Percentiles rank a stretch among this genome's conserved stretches.
Conservation (phyloP, 2,329 filamentous ascomycete species). For the Talaromyces sp. region DNA sequence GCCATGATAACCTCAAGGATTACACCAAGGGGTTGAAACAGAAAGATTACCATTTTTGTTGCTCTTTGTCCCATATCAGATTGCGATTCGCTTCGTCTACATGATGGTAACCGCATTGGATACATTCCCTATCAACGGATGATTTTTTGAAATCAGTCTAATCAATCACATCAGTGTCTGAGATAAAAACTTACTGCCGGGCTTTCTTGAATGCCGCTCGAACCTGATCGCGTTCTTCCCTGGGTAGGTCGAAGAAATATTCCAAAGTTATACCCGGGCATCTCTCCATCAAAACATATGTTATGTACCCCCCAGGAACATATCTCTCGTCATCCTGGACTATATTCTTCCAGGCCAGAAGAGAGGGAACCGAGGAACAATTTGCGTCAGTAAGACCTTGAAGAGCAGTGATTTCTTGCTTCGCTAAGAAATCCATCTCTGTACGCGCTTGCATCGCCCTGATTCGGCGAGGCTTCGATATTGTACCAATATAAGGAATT, state of each 20-base stretch:
- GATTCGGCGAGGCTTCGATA: background rate
- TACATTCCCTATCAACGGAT: background rate
- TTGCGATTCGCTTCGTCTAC: background rate
- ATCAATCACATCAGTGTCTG: background rate
- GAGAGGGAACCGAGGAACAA: background rate
- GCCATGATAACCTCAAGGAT: background rate
- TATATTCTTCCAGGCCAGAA: background rate
- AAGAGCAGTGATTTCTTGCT: background rate
- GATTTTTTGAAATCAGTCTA: background rate
- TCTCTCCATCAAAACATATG: background rate
- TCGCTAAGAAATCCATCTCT: background rate
- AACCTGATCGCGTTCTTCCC: background rate
- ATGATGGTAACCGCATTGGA: background rate
- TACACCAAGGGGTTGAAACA: too few species aligned
- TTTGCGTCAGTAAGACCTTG: background rate
- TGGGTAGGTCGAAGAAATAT: background rate
- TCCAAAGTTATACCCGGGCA: background rate
- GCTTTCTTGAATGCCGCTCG: background rate
- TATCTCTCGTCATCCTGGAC: background rate
- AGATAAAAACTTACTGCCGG: background rate
- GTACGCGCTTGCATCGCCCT: background rate
- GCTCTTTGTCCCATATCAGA: background rate
- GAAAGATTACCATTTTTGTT: background rate
- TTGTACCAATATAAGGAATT: background rate
- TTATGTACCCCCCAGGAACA: background rate